phyloP scores from a whole-genome alignment of 2,329 filamentous ascomycete genomes.

The Fusarium scirpi region DNA sequence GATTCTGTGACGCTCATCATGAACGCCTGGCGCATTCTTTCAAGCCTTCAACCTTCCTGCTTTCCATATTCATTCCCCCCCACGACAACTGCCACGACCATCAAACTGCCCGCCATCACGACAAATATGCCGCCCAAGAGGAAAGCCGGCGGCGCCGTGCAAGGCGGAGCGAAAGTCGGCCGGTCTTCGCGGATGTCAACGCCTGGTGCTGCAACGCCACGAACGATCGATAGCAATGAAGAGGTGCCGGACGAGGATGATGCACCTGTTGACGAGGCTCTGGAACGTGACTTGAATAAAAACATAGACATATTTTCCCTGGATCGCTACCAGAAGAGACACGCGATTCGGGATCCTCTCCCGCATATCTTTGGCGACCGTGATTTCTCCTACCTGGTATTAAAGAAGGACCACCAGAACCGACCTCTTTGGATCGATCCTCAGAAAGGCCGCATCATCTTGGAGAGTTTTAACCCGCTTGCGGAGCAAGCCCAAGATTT shows the following conservation, averaged over 20 bases:
- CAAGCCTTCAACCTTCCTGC: not conserved
- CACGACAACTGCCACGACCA: constrained; percentile 16
- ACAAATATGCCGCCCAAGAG: constrained; percentile 75
- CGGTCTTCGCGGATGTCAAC: constrained; percentile 70
- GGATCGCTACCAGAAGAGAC: constrained; percentile 62
- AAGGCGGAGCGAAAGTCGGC: constrained; percentile 65
- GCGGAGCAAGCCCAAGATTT: constrained; percentile 93
- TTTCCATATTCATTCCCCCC: not conserved
- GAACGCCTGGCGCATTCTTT: constrained; percentile 11
- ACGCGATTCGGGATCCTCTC: constrained; percentile 58
- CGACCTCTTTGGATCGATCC: constrained; percentile 96
- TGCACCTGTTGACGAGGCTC: constrained; percentile 62
- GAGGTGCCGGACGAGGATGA: constrained; percentile 61
- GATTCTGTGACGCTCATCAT: constrained; percentile 26
- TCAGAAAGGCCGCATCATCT: constrained; percentile 84
- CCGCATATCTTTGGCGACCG: constrained; percentile 61
- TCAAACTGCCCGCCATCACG: constrained; percentile 31
- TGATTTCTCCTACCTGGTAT: constrained; percentile 84
- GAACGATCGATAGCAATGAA: constrained; percentile 68
- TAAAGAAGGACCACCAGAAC: constrained; percentile 91
- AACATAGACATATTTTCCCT: constrained; percentile 71
- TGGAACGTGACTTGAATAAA: constrained; percentile 67
- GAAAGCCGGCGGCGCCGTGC: constrained; percentile 68
- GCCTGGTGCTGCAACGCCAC: constrained; percentile 70
- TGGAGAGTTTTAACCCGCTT: constrained; percentile 93